Base-by-base conservation (phyloP, 768 basidiomycete species). In the Naganishia vishniacii region DNA sequence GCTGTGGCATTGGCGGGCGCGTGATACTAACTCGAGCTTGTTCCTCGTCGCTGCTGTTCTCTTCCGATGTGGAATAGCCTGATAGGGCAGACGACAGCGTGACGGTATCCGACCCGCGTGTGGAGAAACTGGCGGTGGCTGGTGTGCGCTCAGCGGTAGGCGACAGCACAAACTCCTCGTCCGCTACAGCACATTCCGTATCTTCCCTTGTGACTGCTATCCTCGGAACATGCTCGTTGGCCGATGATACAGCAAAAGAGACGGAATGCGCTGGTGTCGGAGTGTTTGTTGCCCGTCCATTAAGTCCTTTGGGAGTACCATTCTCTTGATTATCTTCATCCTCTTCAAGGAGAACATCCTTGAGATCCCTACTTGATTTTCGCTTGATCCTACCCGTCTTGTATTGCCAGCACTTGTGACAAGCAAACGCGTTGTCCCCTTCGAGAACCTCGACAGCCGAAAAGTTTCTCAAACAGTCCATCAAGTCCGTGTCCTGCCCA, bases 401-500 rank as follows among this genome's bases (percentile, higher is more conserved):
- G 65, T 91, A 85, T 80, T 91, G 92, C 93, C 93, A 98, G 78
- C 93, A 98, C 58, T 87, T 82, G 68, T 87, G 83, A 75, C 93
- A 98, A 0, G 91, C 91, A 59, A 95, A 92, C 80, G 86, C 87
- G 70, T 98, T 95, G 70, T 95, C 93, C 0, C 90, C 91, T 69
- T 95, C 89, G 34, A 98, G 79, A 7, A 89, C 83, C 71, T 98
- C 93, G n/a, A 95, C 92, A 4, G 87, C 82, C 0, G 92, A 95
- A 78, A 98, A 98, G 79, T 88, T 81, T 67, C 85, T 81, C 65
- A 94, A 77, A 67, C 88, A 90, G 62, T 92, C 90, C 42, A 79
- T 71, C 31, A 80, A 62, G 42, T 78, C 79, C 9, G 73, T 77
- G 18, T 73, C 69, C 25, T 70, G 64, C 46, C 66, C 60, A n/a